Evolutionary conservation across 768 basidiomycete genomes (phyloP).

Genomic region (Amyloporia xantha): DNA sequence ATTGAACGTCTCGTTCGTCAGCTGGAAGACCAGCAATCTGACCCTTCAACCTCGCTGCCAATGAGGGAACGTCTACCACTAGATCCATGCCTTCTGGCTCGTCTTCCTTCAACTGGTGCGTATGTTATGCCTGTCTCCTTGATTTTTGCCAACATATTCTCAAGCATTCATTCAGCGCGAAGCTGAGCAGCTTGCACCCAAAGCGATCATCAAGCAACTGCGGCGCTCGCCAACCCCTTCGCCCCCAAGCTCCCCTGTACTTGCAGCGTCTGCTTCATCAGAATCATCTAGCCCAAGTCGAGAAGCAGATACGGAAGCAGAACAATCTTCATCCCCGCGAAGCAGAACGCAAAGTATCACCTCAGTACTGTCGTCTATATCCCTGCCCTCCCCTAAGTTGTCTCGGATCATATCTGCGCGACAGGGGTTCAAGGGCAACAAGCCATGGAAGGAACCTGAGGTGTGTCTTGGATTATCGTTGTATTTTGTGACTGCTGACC

Average conservation of each 20-base stretch:
- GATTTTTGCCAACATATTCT: slow-evolving; percentile 21
- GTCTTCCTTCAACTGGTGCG: slow-evolving; percentile 63
- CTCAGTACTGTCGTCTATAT: slow-evolving; percentile 26
- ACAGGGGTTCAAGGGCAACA: not conserved
- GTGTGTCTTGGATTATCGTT: slow-evolving; percentile 24
- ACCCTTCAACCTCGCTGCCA: not conserved
- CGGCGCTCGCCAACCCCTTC: slow-evolving; percentile 2
- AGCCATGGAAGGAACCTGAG: slow-evolving; percentile 48
- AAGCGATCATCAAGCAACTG: slow-evolving; percentile 37
- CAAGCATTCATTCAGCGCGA: slow-evolving; percentile 69
- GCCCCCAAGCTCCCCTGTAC: not conserved
- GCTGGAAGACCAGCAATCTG: not conserved
- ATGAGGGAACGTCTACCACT: slow-evolving; percentile 31
- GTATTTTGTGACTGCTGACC: not conserved
- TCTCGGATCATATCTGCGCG: not conserved
- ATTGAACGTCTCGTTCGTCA: slow-evolving; percentile 1
- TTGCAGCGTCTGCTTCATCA: not conserved
- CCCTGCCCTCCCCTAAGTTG: slow-evolving; percentile 24
- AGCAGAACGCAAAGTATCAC: slow-evolving; percentile 18
- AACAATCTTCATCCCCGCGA: slow-evolving; percentile 4
- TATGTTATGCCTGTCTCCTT: slow-evolving; percentile 3
- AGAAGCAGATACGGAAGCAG: not conserved
- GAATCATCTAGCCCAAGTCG: too few relatives aligned
- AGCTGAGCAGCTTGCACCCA: slow-evolving; percentile 52
- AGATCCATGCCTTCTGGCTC: slow-evolving; percentile 55